A percentile compares a stretch with the other conserved stretches of the same genome.
These are phyloP conservation scores for Erysiphe neolycopersici DNA, from an alignment of 2,329 filamentous ascomycete species.

Conservation along the genomic window DNA sequence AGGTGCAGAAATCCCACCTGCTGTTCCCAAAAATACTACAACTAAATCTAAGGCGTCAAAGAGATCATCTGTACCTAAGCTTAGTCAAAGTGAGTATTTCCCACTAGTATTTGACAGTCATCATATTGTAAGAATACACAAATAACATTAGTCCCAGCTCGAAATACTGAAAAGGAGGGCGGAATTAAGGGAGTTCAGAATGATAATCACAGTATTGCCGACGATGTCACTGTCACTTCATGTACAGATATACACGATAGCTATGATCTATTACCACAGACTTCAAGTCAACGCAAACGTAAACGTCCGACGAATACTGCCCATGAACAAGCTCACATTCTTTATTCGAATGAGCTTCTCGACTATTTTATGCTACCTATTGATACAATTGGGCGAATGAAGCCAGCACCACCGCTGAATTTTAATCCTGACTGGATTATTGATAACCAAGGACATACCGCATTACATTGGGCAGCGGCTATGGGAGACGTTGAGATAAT, in stretches of 20 bases:
- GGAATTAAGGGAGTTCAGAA: slow-evolving; percentile 35
- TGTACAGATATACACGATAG: slow-evolving; percentile 73
- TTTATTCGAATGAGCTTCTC: slow-evolving; percentile 78
- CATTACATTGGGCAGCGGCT: slow-evolving; percentile 86
- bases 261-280: slow-evolving; percentile 40
- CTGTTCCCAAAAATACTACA: slow-evolving; percentile 75
- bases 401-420: slow-evolving; percentile 43
- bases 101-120: not conserved
- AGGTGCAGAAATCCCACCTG: slow-evolving; percentile 68
- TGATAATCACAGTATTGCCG: slow-evolving; percentile 50
- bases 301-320: slow-evolving; percentile 25
- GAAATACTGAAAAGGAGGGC: slow-evolving; percentile 30
- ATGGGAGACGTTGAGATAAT: slow-evolving; percentile 93
- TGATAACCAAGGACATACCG: slow-evolving; percentile 75
- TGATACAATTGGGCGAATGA: slow-evolving; percentile 32
- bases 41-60: slow-evolving; percentile 62
- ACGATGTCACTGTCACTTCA: slow-evolving; percentile 59
- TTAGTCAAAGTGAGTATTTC: slow-evolving; percentile 17
- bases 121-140: slow-evolving; percentile 10
- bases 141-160: slow-evolving; percentile 16
- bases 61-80: slow-evolving; percentile 36
- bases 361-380: slow-evolving; percentile 82
- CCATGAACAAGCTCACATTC: slow-evolving; percentile 46
- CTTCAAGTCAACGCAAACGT: slow-evolving; percentile 40
- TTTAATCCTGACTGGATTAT: slow-evolving; percentile 84